Evolutionary conservation across 225 moss, liverwort and hornwort species (phyloP), one percentile per base, ranked within the genome.

Genomic region (Pleurozium schreberi): DNA sequence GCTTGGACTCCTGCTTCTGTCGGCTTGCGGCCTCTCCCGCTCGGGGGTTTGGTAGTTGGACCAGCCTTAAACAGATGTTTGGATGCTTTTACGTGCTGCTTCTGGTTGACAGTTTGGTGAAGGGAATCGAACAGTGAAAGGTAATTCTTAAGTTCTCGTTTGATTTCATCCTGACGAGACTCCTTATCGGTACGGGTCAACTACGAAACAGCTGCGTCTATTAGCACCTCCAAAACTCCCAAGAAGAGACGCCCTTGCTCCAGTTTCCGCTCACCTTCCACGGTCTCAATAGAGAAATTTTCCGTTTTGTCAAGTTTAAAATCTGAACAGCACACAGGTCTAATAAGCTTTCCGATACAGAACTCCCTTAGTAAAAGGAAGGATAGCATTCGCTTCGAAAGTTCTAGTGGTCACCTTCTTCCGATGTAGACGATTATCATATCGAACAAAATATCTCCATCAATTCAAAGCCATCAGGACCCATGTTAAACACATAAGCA

Each of bases 151-250:
- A 96, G 83, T 86, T 97, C 97, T 85, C 93, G 91, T 84, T 94
- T 94, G 80, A 92, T 90, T 86, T 95, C 96, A 80, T 60, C 87
- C 80, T 93, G 91, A 84, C 91, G 93, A 74, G 90, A 91, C 36
- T 95, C 90, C 58, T 88, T 88, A 25, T 93, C 86, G 88, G 89
- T 91, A 77, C 88, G 89, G n/a, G 87, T 89, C 80, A 93, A 85
- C 90, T 97, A 95, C 84, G 80, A 88, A 67, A 96, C 93, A 92
- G 94, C 95, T 68, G 95, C 93, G 69, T 96, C 95, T 78, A 96
- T 92, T 28, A 97, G 89, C 75, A 97, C 97, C 89, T 97, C 96
- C 89, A 97, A 88, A 81, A 96, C 93, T 82, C 97, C 96, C 89
- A 96, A 91, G 87, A 97, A 91, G 73, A 97, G 92, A 90, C 96